Evolutionary conservation across 495 filamentous ascomycete species (phyloP).

Genomic region (Aspergillus haitiensis): DNA sequence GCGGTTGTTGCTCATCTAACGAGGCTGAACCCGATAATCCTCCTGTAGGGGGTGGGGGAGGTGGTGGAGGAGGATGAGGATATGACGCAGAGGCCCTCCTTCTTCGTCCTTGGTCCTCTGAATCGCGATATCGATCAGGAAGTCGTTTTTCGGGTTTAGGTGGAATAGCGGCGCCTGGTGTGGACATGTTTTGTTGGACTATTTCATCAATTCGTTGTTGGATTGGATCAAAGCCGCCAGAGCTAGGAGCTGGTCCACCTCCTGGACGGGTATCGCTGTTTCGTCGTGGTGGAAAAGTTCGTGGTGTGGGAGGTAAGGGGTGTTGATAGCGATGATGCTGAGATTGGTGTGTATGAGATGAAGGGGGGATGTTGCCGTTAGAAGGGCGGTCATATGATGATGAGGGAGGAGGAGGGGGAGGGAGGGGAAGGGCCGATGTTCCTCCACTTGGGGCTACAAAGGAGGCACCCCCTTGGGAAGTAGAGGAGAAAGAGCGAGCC

Average conservation of each 20-base stretch:
- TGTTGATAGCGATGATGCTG: slow-evolving; percentile 22
- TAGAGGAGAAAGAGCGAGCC: slow-evolving; percentile 8
- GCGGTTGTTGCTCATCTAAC: slow-evolving; percentile 10
- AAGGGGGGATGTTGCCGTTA: slow-evolving; percentile 24
- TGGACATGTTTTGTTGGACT: slow-evolving; percentile 29
- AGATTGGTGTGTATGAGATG: slow-evolving; percentile 8
- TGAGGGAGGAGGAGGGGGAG: slow-evolving; percentile 7
- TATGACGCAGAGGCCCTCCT: slow-evolving; percentile 16
- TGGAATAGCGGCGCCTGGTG: slow-evolving; percentile 1
- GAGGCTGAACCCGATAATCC: slow-evolving; percentile 7
- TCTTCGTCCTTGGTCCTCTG: slow-evolving; percentile 11
- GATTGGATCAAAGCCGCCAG: slow-evolving; percentile 24
- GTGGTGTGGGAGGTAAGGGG: slow-evolving; percentile 19
- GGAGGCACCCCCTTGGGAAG: slow-evolving; percentile 8
- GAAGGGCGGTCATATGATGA: slow-evolving; percentile 20
- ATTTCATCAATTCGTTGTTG: slow-evolving; percentile 41
- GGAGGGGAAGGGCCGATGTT: neutral
- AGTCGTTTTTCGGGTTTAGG: slow-evolving; percentile 13
- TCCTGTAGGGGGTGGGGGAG: neutral
- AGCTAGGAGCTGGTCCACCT: neutral
- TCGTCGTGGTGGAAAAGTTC: slow-evolving; percentile 20
- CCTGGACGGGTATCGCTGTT: slow-evolving; percentile 20
- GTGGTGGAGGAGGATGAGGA: neutral
- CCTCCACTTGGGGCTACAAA: neutral
- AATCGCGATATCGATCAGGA: slow-evolving; percentile 23